phyloP scores from a whole-genome alignment of 2,329 filamentous ascomycete genomes.

The Fusarium nisikadoi region DNA sequence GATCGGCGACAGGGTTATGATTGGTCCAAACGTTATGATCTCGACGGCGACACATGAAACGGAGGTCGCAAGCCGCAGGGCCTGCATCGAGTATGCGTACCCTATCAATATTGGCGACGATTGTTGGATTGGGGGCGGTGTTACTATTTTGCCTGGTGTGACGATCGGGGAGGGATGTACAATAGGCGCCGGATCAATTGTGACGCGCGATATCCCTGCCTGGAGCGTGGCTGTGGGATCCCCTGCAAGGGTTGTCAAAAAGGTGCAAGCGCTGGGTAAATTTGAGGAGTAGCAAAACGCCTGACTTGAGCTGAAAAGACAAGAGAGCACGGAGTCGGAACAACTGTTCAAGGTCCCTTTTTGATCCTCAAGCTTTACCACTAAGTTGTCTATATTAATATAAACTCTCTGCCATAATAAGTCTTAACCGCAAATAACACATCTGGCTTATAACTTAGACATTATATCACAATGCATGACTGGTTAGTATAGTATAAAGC shows the following conservation, averaged over 20 bases:
- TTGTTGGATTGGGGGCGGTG: constrained; percentile 78
- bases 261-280: background rate
- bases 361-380: too few relatives aligned
- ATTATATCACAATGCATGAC: too few relatives aligned
- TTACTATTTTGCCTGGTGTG: constrained; percentile 80
- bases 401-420: too few relatives aligned
- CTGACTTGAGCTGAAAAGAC: too few relatives aligned
- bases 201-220: constrained; percentile 66
- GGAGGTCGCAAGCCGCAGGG: constrained; percentile 58
- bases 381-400: too few relatives aligned
- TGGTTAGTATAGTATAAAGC: too few relatives aligned
- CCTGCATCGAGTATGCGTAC: constrained; percentile 60
- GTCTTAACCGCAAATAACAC: too few relatives aligned
- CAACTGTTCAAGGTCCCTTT: too few relatives aligned
- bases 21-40: constrained; percentile 63
- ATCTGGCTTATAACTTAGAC: too few relatives aligned
- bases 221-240: constrained; percentile 52
- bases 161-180: constrained; percentile 79
- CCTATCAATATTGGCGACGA: constrained; percentile 60
- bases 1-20: constrained; percentile 62
- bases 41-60: constrained; percentile 64
- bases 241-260: constrained; percentile 49
- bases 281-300: background rate
- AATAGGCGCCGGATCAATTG: constrained; percentile 83
- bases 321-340: too few relatives aligned